Conservation (phyloP, 768 basidiomycete species). For the Suillus lakei region DNA sequence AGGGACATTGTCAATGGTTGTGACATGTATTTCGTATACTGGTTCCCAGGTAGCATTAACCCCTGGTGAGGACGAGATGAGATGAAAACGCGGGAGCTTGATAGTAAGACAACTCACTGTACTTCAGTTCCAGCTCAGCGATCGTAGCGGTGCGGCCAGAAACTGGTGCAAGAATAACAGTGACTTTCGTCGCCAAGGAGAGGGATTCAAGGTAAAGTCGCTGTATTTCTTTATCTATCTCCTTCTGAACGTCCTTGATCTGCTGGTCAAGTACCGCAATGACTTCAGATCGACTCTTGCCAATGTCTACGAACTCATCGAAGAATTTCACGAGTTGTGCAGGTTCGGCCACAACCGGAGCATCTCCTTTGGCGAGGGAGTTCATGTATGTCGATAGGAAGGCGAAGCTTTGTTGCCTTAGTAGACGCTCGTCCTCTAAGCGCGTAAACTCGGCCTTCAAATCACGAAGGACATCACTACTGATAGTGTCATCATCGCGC, state of each 20-base stretch:
- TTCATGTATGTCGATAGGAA: conserved; percentile 33
- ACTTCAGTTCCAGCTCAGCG: conserved; percentile 22
- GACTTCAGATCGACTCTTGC: conserved; percentile 17
- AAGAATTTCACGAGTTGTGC: conserved; percentile 24
- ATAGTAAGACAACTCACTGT: conserved; percentile 15
- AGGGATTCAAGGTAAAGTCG: conserved; percentile 6
- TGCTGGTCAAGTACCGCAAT: conserved; percentile 23
- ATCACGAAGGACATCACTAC: conserved; percentile 9
- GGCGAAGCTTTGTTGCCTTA: conserved; percentile 24
- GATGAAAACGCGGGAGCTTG: background rate
- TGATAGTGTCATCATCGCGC: background rate
- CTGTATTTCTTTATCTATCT: conserved; percentile 18
- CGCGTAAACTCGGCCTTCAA: conserved; percentile 16
- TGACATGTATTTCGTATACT: conserved; percentile 22
- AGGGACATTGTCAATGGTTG: conserved; percentile 16
- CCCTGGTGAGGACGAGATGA: conserved; percentile 9
- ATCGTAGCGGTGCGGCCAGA: conserved; percentile 9
- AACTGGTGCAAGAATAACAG: conserved; percentile 15
- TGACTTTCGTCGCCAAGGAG: conserved; percentile 10
- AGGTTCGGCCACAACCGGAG: conserved; percentile 11
- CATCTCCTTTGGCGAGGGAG: conserved; percentile 30
- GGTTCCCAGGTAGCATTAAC: conserved; percentile 26
- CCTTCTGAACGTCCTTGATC: conserved; percentile 12
- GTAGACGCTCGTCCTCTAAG: conserved; percentile 22
- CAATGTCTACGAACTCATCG: conserved; percentile 28